A percentile compares a stretch with the other conserved stretches of the same genome.
phyloP scores from a whole-genome alignment of 768 basidiomycete genomes.

The Rhizopogon salebrosus region DNA sequence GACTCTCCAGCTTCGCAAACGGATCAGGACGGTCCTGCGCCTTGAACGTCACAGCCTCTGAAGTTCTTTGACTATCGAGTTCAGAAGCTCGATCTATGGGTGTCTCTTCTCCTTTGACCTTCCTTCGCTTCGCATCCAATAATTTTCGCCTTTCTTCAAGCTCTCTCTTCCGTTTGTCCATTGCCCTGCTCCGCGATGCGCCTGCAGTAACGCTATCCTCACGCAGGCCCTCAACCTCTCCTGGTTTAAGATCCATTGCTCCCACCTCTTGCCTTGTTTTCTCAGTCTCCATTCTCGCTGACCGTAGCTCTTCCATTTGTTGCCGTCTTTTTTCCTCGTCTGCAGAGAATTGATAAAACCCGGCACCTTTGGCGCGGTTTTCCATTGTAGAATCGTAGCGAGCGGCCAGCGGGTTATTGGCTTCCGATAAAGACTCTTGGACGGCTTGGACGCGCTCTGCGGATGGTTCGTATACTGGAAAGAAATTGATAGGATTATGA shows the following conservation, averaged over 20 bases:
- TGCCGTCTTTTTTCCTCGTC: constrained; percentile 74
- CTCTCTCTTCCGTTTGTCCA: constrained; percentile 70
- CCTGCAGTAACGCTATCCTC: constrained; percentile 24
- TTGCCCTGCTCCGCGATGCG: constrained; percentile 40
- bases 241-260: constrained; percentile 55
- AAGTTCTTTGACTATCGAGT: neutral
- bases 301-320: constrained; percentile 81
- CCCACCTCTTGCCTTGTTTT: constrained; percentile 52
- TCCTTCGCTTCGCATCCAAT: constrained; percentile 66
- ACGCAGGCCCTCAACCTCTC: constrained; percentile 77
- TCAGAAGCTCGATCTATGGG: neutral
- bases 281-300: constrained; percentile 67
- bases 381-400: constrained; percentile 85
- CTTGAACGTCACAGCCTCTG: neutral
- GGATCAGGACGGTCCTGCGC: constrained; percentile 31
- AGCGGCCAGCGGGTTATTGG: constrained; percentile 58
- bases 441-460: constrained; percentile 75
- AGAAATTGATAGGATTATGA: constrained; percentile 75
- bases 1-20: constrained; percentile 44
- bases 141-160: constrained; percentile 57
- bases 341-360: constrained; percentile 84
- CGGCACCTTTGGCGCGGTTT: constrained; percentile 85
- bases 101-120: constrained; percentile 27
- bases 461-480: constrained; percentile 84
- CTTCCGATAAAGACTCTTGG: constrained; percentile 61